Percentiles rank a stretch among this genome's conserved stretches.
Conservation (phyloP, 176 grass and related monocot species). For the Zea mays region DNA sequence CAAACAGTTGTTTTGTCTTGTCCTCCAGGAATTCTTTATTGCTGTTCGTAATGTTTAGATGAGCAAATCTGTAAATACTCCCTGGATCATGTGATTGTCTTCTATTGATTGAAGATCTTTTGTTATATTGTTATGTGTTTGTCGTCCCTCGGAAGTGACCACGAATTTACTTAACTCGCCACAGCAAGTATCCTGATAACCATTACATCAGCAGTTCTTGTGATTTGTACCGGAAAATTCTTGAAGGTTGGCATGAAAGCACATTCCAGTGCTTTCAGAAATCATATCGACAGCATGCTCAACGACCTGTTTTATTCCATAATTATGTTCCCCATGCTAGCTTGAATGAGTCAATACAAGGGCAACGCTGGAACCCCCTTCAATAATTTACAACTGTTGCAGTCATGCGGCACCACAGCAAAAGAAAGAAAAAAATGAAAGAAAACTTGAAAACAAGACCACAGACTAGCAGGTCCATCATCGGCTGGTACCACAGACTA, state of each 20-base stretch:
- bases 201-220: background rate
- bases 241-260: background rate
- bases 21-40: background rate
- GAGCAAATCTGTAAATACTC: background rate
- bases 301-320: conserved; percentile 56
- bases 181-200: background rate
- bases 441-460: conserved; percentile 38
- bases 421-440: conserved; percentile 36
- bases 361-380: conserved; percentile 39
- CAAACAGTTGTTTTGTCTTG: background rate
- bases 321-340: conserved; percentile 49
- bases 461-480: conserved; percentile 30
- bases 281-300: background rate
- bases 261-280: background rate
- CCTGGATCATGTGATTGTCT: background rate
- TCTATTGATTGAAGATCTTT: conserved; percentile 2
- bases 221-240: background rate
- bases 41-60: background rate
- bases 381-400: conserved; percentile 61
- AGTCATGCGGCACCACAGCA: conserved; percentile 16
- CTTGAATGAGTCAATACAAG: conserved; percentile 44
- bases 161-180: background rate
- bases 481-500: conserved; percentile 11
- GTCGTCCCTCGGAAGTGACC: background rate
- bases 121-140: background rate